A percentile compares a stretch with the other conserved stretches of the same genome.
phyloP scores from a whole-genome alignment of 768 basidiomycete genomes.

The Tremella fuciformis region DNA sequence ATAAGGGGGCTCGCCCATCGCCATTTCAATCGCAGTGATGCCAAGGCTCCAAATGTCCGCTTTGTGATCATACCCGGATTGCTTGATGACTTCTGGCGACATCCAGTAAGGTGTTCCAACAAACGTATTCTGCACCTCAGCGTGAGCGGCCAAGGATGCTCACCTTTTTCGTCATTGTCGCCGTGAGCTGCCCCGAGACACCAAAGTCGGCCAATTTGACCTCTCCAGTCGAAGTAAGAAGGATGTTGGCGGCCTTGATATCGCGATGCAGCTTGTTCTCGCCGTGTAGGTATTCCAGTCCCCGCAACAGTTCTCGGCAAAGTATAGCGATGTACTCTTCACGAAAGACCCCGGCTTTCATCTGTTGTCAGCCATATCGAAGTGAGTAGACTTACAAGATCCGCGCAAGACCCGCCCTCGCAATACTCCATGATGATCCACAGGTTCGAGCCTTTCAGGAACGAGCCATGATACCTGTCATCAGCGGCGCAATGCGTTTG shows the following conservation, averaged over 20 bases:
- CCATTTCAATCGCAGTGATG: constrained; percentile 88
- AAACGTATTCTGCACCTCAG: constrained; percentile 91
- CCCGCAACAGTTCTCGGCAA: constrained; percentile 81
- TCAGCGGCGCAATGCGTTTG: not conserved
- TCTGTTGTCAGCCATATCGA: constrained; percentile 56
- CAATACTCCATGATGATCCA: constrained; percentile 99
- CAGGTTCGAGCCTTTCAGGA: constrained; percentile 86
- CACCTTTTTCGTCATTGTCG: constrained; percentile 54
- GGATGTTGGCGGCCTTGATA: constrained; percentile 64
- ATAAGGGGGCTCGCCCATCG: constrained; percentile 96
- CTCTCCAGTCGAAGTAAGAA: constrained; percentile 38
- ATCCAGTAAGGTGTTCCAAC: constrained; percentile 99
- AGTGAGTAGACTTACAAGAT: constrained; percentile 64
- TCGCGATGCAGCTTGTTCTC: constrained; percentile 99
- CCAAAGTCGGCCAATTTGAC: constrained; percentile 99
- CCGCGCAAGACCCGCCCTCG: constrained; percentile 95
- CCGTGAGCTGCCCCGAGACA: constrained; percentile 86
- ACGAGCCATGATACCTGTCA: constrained; percentile 90
- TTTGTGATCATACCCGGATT: constrained; percentile 97
- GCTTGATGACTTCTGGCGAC: constrained; percentile 99
- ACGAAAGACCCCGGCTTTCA: constrained; percentile 96
- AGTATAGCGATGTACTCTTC: constrained; percentile 99
- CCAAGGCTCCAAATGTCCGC: constrained; percentile 98
- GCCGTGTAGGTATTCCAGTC: constrained; percentile 89
- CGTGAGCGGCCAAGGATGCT: not conserved